Conservation (phyloP, 495 filamentous ascomycete genomes). For the Daldinia concentrica region DNA sequence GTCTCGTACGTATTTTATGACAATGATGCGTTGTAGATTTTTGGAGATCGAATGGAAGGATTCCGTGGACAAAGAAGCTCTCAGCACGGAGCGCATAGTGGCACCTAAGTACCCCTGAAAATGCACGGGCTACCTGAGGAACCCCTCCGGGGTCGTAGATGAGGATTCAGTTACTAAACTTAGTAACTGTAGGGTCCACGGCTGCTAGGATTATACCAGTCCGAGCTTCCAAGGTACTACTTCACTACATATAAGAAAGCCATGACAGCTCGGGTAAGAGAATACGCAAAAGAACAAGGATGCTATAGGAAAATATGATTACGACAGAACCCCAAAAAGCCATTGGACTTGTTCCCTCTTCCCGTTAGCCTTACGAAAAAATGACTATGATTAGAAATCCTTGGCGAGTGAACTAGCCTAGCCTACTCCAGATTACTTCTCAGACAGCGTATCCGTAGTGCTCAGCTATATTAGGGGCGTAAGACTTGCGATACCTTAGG, state of each 20-base stretch:
- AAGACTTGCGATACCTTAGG: background rate
- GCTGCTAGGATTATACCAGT: slow-evolving; percentile 17
- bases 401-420: background rate
- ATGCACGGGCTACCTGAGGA: slow-evolving; percentile 9
- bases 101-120: slow-evolving; percentile 10
- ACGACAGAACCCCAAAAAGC: background rate
- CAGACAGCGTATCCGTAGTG: background rate
- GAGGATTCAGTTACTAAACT: slow-evolving; percentile 32
- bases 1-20: slow-evolving; percentile 19
- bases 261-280: background rate
- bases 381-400: background rate
- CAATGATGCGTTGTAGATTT: slow-evolving; percentile 27
- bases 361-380: background rate
- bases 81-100: slow-evolving; percentile 37
- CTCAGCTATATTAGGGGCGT: background rate
- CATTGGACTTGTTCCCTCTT: background rate
- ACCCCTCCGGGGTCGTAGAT: background rate
- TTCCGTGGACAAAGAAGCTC: slow-evolving; percentile 20
- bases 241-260: background rate
- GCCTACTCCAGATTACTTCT: background rate
- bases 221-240: background rate
- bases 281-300: background rate
- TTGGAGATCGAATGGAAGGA: slow-evolving; percentile 24
- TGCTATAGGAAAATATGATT: background rate
- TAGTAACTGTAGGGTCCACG: slow-evolving; percentile 33